Percentiles rank a stretch among this genome's conserved stretches.
These are phyloP conservation scores for Pyropia haitanensis DNA, from an alignment of 23 red algal genomes.

Conservation along the genomic window DNA sequence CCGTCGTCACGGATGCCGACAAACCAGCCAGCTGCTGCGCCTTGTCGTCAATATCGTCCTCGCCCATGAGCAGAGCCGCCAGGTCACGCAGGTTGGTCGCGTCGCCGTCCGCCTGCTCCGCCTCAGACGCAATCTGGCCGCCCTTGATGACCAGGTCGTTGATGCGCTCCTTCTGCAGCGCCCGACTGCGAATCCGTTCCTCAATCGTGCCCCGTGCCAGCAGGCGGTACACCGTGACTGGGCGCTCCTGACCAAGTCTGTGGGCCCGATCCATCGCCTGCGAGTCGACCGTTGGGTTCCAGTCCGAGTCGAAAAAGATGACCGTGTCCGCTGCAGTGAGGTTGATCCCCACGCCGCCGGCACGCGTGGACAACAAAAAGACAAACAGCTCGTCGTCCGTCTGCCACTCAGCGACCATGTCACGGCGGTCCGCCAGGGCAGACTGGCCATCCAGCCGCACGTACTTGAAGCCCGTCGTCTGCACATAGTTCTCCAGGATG, in stretches of 20 bases:
- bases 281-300: slow-evolving; percentile 95
- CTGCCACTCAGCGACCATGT: slow-evolving; percentile 97
- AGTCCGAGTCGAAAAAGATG: slow-evolving; percentile 96
- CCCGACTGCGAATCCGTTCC: slow-evolving; percentile 77
- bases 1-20: too few relatives aligned
- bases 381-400: slow-evolving; percentile 85
- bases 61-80: slow-evolving; percentile 48
- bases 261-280: slow-evolving; percentile 99
- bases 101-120: slow-evolving; percentile 32
- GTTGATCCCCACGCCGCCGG: slow-evolving; percentile 96
- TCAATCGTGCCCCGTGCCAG: slow-evolving; percentile 83
- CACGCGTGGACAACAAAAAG: slow-evolving; percentile 84
- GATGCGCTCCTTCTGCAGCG: slow-evolving; percentile 79
- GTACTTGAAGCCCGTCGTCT: slow-evolving; percentile 56
- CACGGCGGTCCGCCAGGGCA: slow-evolving; percentile 60
- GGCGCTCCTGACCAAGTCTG: slow-evolving; percentile 85
- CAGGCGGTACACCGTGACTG: slow-evolving; percentile 90
- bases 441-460: slow-evolving; percentile 85
- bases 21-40: too few relatives aligned
- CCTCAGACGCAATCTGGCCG: slow-evolving; percentile 51
- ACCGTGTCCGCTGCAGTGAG: slow-evolving; percentile 94
- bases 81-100: slow-evolving; percentile 74
- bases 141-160: slow-evolving; percentile 96
- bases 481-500: slow-evolving; percentile 97
- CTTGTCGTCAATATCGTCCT: slow-evolving; percentile 38